Evolutionary conservation across 2,329 filamentous ascomycete genomes (phyloP).

Genomic region (Sclerotinia nivalis): DNA sequence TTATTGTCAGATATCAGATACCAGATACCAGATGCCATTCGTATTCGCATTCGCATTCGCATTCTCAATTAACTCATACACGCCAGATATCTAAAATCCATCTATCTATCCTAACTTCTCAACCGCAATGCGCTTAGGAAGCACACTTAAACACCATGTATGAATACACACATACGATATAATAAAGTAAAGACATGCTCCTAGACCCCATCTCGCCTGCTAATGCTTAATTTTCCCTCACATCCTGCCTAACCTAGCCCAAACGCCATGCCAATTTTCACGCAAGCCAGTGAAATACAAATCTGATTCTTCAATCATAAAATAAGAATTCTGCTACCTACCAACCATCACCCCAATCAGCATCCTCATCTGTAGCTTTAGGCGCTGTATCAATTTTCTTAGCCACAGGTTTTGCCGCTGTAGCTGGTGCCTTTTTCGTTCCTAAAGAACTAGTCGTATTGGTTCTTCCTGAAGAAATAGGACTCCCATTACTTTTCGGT

Average conservation of each 20-base stretch:
- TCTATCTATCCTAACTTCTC: constrained; percentile 7
- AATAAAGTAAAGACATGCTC: neutral
- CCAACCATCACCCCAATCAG: constrained; percentile 69
- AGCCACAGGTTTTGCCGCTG: constrained; percentile 38
- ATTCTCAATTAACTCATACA: neutral
- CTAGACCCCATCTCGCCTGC: constrained; percentile 9
- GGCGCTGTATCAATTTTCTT: constrained; percentile 73
- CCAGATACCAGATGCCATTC: neutral
- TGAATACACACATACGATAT: neutral
- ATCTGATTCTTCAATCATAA: neutral
- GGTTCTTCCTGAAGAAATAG: constrained; percentile 44
- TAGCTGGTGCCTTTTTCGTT: constrained; percentile 37
- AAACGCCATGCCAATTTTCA: constrained; percentile 9
- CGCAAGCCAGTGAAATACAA: neutral
- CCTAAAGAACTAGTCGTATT: constrained; percentile 41
- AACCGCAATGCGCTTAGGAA: no score
- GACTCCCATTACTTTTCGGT: constrained; percentile 33
- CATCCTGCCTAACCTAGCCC: neutral
- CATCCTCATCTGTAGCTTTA: constrained; percentile 56
- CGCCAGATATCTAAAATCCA: neutral
- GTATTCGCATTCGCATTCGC: neutral
- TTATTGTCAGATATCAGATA: no score
- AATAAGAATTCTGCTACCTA: constrained; percentile 36
- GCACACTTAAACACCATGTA: no score
- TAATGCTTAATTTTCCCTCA: constrained; percentile 2